Percentiles rank a stretch among this genome's conserved stretches.
These are phyloP conservation scores for Paramarasmius palmivorus DNA, from an alignment of 1,284 basidiomycete genomes.

Conservation along the genomic window DNA sequence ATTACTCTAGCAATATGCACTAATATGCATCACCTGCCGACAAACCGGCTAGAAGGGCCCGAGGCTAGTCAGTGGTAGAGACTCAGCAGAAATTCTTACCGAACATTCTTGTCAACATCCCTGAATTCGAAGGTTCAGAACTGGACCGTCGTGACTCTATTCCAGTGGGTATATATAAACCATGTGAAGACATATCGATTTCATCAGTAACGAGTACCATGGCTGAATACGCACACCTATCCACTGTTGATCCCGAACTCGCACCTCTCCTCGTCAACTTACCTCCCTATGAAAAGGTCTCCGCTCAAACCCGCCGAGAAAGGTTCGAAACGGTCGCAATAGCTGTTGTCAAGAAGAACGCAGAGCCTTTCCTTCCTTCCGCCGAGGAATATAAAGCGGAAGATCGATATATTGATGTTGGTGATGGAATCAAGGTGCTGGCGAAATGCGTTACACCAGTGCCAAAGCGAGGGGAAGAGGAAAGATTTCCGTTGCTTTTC, in stretches of 20 bases:
- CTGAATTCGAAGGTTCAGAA: too few species aligned
- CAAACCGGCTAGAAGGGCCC: too few species aligned
- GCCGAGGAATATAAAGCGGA: neutral
- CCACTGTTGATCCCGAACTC: neutral
- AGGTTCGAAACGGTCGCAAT: neutral
- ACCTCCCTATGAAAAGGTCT: neutral
- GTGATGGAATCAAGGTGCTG: constrained; percentile 1
- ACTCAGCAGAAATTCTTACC: too few species aligned
- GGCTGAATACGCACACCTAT: neutral
- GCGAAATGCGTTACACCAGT: constrained; percentile 1
- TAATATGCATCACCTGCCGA: too few species aligned
- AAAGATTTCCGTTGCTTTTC: constrained; percentile 15
- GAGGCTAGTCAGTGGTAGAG: too few species aligned
- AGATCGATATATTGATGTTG: constrained; percentile 4
- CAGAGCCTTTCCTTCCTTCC: neutral
- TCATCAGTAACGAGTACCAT: neutral
- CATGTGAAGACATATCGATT: too few species aligned
- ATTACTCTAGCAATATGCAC: too few species aligned
- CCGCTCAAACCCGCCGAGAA: neutral
- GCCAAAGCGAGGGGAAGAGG: neutral
- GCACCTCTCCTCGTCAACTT: neutral
- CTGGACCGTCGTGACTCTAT: too few species aligned
- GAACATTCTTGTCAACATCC: too few species aligned
- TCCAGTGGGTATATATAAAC: too few species aligned
- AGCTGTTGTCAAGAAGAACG: neutral